Conservation (phyloP, 306 rosid genomes). For the Oxytropis ochrocephala region DNA sequence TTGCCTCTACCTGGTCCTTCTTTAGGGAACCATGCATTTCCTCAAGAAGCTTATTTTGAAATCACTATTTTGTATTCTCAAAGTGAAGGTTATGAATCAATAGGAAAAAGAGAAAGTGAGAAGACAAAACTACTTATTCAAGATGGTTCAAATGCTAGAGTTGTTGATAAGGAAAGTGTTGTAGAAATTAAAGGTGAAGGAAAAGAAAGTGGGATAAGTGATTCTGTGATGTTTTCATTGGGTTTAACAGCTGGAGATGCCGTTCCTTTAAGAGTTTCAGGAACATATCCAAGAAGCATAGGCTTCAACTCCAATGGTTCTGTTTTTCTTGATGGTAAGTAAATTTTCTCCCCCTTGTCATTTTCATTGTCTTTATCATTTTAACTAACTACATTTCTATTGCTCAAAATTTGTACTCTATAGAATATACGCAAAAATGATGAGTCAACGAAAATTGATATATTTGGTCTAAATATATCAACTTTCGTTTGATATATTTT, state of each 20-base stretch:
- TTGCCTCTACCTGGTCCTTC: slow-evolving; percentile 90
- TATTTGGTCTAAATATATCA: no score
- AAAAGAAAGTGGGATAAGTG: slow-evolving; percentile 35
- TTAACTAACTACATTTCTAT: background rate
- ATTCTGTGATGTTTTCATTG: slow-evolving; percentile 46
- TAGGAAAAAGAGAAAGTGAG: slow-evolving; percentile 52
- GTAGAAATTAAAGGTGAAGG: slow-evolving; percentile 43
- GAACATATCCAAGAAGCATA: slow-evolving; percentile 70
- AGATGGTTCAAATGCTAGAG: slow-evolving; percentile 28
- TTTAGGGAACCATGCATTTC: slow-evolving; percentile 64
- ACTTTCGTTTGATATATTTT: no score
- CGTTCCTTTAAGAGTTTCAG: slow-evolving; percentile 57
- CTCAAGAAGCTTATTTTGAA: slow-evolving; percentile 93
- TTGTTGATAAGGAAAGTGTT: slow-evolving; percentile 25
- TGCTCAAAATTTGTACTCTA: no score
- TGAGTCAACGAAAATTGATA: no score
- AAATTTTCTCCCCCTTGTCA: slow-evolving; percentile 4
- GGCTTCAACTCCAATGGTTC: slow-evolving; percentile 87
- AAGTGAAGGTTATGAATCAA: slow-evolving; percentile 20
- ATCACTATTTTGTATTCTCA: slow-evolving; percentile 45
- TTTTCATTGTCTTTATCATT: slow-evolving; percentile 6
- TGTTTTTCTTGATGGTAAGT: slow-evolving; percentile 74
- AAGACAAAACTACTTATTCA: slow-evolving; percentile 60
- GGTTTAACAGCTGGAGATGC: slow-evolving; percentile 63
- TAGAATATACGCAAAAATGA: no score